phyloP scores from a whole-genome alignment of 768 basidiomycete genomes.

The Suillus ampliporus region DNA sequence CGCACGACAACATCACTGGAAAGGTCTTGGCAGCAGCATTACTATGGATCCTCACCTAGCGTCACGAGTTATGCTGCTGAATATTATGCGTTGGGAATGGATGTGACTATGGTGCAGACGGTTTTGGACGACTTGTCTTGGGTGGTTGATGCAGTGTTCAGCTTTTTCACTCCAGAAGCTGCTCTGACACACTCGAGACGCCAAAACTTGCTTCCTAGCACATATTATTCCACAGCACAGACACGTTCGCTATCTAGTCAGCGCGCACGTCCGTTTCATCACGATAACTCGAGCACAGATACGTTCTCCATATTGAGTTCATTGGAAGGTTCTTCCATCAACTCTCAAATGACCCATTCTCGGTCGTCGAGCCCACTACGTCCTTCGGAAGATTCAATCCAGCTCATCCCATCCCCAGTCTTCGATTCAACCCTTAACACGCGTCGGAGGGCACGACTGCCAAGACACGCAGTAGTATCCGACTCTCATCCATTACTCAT shows the following conservation, averaged over 20 bases:
- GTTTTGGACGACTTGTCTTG: conserved; percentile 21
- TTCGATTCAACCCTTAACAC: conserved; percentile 17
- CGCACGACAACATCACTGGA: conserved; percentile 9
- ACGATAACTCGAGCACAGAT: conserved; percentile 35
- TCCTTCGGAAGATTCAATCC: conserved; percentile 29
- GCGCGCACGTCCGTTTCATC: conserved; percentile 14
- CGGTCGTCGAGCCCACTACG: conserved; percentile 28
- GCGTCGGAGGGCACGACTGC: background rate
- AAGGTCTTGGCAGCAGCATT: conserved; percentile 17
- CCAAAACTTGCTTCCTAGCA: conserved; percentile 18
- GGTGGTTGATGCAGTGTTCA: conserved; percentile 21
- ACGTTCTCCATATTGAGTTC: conserved; percentile 58
- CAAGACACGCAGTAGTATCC: background rate
- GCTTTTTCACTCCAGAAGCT: conserved; percentile 5
- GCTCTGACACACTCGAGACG: background rate
- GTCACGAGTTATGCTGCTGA: background rate
- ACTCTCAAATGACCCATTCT: conserved; percentile 38
- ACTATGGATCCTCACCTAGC: background rate
- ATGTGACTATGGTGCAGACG: conserved; percentile 17
- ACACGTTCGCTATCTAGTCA: conserved; percentile 11
- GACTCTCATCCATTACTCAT: conserved; percentile 16
- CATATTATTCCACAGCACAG: conserved; percentile 30
- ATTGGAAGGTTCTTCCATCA: conserved; percentile 42
- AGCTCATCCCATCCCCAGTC: conserved; percentile 41
- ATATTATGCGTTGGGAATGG: background rate